These are phyloP conservation scores for Smittium culicis DNA, from an alignment of 371 early-diverging fungal species.

Conservation along the genomic window DNA sequence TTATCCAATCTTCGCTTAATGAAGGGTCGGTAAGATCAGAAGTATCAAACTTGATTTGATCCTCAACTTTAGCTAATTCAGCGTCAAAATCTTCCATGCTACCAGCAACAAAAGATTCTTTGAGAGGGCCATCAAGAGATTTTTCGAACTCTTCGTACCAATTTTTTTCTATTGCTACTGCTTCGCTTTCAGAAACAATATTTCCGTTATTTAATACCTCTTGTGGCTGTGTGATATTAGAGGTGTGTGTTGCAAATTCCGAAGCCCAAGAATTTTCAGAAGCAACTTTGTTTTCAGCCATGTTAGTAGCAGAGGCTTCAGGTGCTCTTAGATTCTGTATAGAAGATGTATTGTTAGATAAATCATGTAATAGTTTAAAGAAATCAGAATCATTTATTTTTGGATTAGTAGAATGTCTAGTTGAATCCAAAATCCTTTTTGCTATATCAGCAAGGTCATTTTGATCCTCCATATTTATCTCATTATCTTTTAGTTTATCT, in stretches of 20 bases:
- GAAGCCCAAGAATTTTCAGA: conserved; percentile 36
- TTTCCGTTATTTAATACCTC: conserved; percentile 29
- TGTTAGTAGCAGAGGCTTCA: conserved; percentile 26
- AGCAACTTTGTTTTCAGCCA: background rate
- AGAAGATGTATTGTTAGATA: conserved; percentile 72
- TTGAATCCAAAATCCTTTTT: conserved; percentile 60
- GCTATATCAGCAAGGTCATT: conserved; percentile 73
- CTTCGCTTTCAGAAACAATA: conserved; percentile 42
- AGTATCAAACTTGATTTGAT: conserved; percentile 13
- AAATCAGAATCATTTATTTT: conserved; percentile 87
- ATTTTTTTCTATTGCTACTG: conserved; percentile 37
- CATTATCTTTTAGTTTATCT: no score
- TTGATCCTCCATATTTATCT: conserved; percentile 14
- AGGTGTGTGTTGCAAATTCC: conserved; percentile 38
- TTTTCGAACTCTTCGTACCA: conserved; percentile 55
- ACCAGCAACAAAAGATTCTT: conserved; percentile 33
- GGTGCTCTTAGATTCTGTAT: conserved; percentile 78
- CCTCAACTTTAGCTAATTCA: conserved; percentile 34
- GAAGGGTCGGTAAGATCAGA: conserved; percentile 15
- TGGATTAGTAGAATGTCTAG: conserved; percentile 59
- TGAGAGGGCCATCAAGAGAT: conserved; percentile 27
- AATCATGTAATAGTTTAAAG: conserved; percentile 71
- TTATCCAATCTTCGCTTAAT: conserved; percentile 37
- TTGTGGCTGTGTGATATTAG: conserved; percentile 24
- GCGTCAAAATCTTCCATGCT: conserved; percentile 35